Percentiles rank a stretch among this genome's conserved stretches.
phyloP scores from a whole-genome alignment of 2,329 filamentous ascomycete species.

The Trichoderma afroharzianum region DNA sequence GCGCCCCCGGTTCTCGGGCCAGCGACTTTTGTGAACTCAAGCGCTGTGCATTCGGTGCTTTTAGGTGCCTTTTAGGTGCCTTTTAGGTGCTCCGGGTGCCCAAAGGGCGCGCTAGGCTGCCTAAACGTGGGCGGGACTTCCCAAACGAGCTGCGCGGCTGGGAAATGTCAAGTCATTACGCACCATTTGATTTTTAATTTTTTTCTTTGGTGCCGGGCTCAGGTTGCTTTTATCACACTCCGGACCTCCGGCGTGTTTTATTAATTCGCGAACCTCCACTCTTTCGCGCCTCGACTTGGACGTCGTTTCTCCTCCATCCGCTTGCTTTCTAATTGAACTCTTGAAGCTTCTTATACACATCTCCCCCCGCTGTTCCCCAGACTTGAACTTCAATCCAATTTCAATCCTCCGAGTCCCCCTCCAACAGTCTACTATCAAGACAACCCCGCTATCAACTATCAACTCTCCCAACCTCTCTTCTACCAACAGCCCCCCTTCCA shows the following conservation, averaged over 20 bases:
- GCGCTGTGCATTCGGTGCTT: background rate
- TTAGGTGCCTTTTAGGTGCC: background rate
- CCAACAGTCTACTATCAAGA: background rate
- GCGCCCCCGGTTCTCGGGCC: background rate
- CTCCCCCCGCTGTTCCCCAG: background rate
- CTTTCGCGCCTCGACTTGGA: background rate
- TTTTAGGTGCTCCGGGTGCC: background rate
- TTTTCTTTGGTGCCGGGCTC: background rate
- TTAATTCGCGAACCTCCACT: constrained; percentile 14
- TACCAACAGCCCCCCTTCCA: constrained; percentile 5
- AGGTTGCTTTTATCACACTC: background rate
- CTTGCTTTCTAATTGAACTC: background rate
- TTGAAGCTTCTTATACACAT: background rate
- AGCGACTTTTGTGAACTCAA: background rate
- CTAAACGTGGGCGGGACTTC: constrained; percentile 7
- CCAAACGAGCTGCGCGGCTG: background rate
- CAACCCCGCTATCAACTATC: background rate
- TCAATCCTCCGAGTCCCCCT: background rate
- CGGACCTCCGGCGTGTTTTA: constrained; percentile 13
- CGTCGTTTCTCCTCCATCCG: background rate
- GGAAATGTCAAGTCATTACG: background rate
- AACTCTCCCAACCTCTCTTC: background rate
- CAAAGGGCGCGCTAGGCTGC: background rate
- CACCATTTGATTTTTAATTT: background rate
- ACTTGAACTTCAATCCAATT: background rate